Evolutionary conservation across 2,329 filamentous ascomycete species (phyloP), one percentile per base, ranked within the genome.

Genomic region (Epichloe sibirici): DNA sequence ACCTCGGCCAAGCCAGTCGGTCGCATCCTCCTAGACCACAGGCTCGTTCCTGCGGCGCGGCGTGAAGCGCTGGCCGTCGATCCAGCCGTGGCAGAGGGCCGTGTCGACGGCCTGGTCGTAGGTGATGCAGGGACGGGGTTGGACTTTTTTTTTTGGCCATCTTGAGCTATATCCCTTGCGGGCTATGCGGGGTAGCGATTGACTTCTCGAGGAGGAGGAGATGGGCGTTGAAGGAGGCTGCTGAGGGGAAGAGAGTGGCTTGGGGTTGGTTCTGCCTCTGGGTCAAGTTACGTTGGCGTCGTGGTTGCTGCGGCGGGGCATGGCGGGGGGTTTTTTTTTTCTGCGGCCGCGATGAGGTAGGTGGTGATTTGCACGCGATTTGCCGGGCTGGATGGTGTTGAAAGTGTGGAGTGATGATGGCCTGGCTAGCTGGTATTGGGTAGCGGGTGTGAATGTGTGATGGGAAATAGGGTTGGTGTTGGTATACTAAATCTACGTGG

Each of bases 41-140:
- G 60, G 58, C 77, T 81, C 3, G 23, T 47, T 34, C 17, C 69
- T 62, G 3, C 74, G 71, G 4, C 80, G 77, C 2, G 79, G 79
- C 1, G 79, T 81, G 67, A 80, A 83, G 8, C 78, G 72, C 57
- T 82, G n/a, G n/a, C n/a, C n/a, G n/a, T n/a, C n/a, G n/a, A n/a
- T 21, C 17, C 17, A 21, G 17, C 17, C 17, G 17, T 21, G 17
- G 17, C 17, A 21, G 2, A 21, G 17, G 17, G 17, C 17, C 17
- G 17, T 17, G 17, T 17, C 75, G 17, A 83, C 69, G 1, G 79
- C 79, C 60, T 81, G 65, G 54, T 59, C 70, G 60, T 74, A 73
- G 15, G 70, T 71, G 13, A 81, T 63, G 0, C 74, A 74, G 1
- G 56, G n/a, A 70, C 63, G 3, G 63, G 61, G 1, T 70, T 69